Conservation (phyloP, 78 protist species). For the Paulinella micropora region DNA sequence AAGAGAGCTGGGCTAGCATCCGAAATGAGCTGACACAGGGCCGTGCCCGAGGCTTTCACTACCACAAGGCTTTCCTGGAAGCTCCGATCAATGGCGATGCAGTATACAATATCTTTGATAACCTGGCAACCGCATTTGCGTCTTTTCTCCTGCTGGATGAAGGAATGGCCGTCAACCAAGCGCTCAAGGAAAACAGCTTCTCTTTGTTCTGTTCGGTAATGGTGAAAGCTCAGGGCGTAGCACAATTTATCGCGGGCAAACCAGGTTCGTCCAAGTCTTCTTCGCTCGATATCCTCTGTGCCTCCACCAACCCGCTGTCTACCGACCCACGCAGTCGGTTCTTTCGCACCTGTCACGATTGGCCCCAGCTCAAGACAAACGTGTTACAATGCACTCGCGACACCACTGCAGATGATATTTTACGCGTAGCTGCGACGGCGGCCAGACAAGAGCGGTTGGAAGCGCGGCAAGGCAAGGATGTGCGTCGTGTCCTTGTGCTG, state of each 20-base stretch:
- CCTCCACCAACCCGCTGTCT: neutral
- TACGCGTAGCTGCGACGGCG: conserved; percentile 12
- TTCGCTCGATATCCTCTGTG: conserved; percentile 17
- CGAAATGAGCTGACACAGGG: neutral
- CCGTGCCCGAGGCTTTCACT: too few relatives aligned
- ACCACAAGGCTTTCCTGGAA: neutral
- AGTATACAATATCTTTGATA: conserved; percentile 8
- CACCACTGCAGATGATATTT: conserved; percentile 24
- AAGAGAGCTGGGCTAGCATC: neutral
- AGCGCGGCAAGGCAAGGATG: neutral
- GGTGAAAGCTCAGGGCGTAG: too few relatives aligned
- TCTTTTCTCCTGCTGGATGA: neutral
- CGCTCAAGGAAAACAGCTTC: conserved; percentile 25
- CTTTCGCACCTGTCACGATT: too few relatives aligned
- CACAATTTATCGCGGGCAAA: conserved; percentile 16
- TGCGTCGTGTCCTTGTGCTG: conserved; percentile 9
- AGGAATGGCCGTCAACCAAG: conserved; percentile 30
- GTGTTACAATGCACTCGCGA: conserved; percentile 30
- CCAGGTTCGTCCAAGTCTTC: conserved; percentile 26
- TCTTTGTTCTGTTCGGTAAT: conserved; percentile 14
- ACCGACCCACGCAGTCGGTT: neutral
- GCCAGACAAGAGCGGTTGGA: conserved; percentile 19
- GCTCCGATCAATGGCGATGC: neutral
- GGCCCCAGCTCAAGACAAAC: neutral
- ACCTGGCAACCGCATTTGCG: conserved; percentile 8